phyloP scores from a whole-genome alignment of 1,139 yeast species.

The Zygosaccharomyces pseudobailii region DNA sequence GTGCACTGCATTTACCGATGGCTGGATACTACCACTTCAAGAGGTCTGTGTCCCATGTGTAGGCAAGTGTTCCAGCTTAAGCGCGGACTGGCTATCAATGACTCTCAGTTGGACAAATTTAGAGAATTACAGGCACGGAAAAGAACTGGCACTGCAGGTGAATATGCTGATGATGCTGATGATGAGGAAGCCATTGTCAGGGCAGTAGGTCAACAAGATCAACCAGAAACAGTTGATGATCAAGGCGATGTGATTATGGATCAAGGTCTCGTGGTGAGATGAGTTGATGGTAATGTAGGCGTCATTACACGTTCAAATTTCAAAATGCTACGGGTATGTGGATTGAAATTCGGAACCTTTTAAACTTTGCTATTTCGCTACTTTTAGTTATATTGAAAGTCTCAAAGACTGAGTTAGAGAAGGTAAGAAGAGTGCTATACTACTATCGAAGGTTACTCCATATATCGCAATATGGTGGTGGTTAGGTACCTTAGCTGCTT shows the following conservation, averaged over 20 bases:
- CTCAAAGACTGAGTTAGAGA: too few relatives aligned
- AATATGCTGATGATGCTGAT: conserved; percentile 8
- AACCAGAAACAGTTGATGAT: conserved; percentile 7
- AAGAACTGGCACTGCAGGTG: conserved; percentile 12
- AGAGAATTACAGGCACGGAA: conserved; percentile 11
- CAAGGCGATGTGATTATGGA: conserved; percentile 14
- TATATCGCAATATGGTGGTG: too few relatives aligned
- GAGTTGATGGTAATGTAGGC: not conserved
- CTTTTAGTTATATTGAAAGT: too few relatives aligned
- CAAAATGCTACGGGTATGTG: too few relatives aligned
- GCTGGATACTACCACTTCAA: conserved; percentile 71
- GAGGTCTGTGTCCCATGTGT: conserved; percentile 91
- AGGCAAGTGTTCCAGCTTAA: conserved; percentile 55
- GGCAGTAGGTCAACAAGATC: conserved; percentile 7
- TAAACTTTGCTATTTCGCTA: too few relatives aligned
- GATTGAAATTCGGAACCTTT: too few relatives aligned
- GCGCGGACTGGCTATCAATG: conserved; percentile 21
- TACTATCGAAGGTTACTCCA: too few relatives aligned
- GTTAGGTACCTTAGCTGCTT: too few relatives aligned
- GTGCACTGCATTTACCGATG: conserved; percentile 78
- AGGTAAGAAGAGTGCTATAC: too few relatives aligned
- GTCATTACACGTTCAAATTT: not conserved
- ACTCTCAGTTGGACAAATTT: conserved; percentile 20
- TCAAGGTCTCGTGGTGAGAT: conserved; percentile 13
- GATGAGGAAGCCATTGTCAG: conserved; percentile 7